These are phyloP conservation scores for Pseudogymnoascus sp. DNA, from an alignment of 2,329 filamentous ascomycete genomes.

Conservation along the genomic window DNA sequence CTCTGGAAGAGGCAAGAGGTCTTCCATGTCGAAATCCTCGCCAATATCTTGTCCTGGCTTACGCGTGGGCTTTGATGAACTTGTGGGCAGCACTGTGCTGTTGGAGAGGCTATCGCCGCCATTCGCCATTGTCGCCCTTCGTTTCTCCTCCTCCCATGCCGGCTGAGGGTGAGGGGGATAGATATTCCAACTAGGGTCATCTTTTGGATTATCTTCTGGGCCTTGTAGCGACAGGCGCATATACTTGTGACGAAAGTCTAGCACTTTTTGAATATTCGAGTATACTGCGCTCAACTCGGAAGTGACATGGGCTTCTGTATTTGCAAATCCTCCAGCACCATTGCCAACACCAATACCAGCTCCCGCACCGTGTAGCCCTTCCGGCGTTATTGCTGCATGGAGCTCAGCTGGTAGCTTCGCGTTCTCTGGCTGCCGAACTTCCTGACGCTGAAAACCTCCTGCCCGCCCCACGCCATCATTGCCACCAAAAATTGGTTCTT, in stretches of 20 bases:
- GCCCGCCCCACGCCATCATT: slow-evolving; percentile 22
- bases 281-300: slow-evolving; percentile 82
- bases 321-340: slow-evolving; percentile 55
- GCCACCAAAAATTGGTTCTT: slow-evolving; percentile 22
- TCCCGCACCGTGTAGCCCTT: slow-evolving; percentile 51
- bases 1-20: slow-evolving; percentile 66
- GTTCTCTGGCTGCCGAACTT: slow-evolving; percentile 20
- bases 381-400: slow-evolving; percentile 43
- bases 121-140: slow-evolving; percentile 18
- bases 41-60: slow-evolving; percentile 89
- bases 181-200: slow-evolving; percentile 74
- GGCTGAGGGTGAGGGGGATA: slow-evolving; percentile 90
- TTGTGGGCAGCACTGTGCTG: slow-evolving; percentile 35
- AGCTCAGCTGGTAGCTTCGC: slow-evolving; percentile 44
- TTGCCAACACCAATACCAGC: slow-evolving; percentile 55
- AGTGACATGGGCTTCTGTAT: slow-evolving; percentile 72
- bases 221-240: slow-evolving; percentile 78
- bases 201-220: slow-evolving; percentile 78
- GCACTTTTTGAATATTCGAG: slow-evolving; percentile 79
- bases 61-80: slow-evolving; percentile 40
- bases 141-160: slow-evolving; percentile 62
- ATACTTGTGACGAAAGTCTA: slow-evolving; percentile 84
- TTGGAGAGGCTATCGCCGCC: slow-evolving; percentile 40
- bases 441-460: neutral
- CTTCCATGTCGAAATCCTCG: slow-evolving; percentile 80